Evolutionary conservation across 208 protist species (phyloP), one percentile per base, ranked within the genome.

Genomic region (Acanthamoeba lenticulata): DNA sequence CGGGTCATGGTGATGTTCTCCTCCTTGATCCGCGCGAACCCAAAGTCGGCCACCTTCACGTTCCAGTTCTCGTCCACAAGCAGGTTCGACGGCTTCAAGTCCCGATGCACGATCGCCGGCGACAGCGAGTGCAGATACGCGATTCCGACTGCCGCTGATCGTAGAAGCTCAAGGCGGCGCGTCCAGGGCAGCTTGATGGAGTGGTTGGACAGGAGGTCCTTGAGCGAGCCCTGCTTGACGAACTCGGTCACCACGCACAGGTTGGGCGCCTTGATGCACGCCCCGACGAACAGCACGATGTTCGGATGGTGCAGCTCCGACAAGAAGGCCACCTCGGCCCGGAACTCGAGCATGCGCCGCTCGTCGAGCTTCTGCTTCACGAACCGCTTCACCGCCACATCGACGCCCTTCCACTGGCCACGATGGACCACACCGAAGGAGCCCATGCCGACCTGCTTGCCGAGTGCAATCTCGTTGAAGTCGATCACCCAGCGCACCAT

Each of bases 241-340:
- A 89, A 89, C 79, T 89, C 79, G 79, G 32, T 89, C 7, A 89
- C 79, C 21, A 89, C 55, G 79, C 42, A 45, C 79, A 89, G n/a
- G 79, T 89, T 24, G 36, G 42, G 42, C 47, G 4, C 1, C 15
- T 34, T 89, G 45, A 57, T 38, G 79, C 79, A 89, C 9, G 79
- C 40, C 21, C 79, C 79, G 32, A 89, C 34, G 32, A 89, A 60
- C 27, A 89, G 40, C 32, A 89, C 79, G 4, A 89, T 24, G 47
- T 89, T 89, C 21, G 79, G 79, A 27, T 89, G 79, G 40, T 60
- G 36, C 7, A 89, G 47, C 45, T 49, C 45, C 0, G 42, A 60
- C 21, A 89, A 15, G 45, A 89, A 60, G 42, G 36, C 79, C 1
- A 60, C 32, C 79, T 89, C 79, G 27, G 36, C 45, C 17, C 45